phyloP scores from a whole-genome alignment of 2,329 filamentous ascomycete genomes.

The Sporothrix luriei region DNA sequence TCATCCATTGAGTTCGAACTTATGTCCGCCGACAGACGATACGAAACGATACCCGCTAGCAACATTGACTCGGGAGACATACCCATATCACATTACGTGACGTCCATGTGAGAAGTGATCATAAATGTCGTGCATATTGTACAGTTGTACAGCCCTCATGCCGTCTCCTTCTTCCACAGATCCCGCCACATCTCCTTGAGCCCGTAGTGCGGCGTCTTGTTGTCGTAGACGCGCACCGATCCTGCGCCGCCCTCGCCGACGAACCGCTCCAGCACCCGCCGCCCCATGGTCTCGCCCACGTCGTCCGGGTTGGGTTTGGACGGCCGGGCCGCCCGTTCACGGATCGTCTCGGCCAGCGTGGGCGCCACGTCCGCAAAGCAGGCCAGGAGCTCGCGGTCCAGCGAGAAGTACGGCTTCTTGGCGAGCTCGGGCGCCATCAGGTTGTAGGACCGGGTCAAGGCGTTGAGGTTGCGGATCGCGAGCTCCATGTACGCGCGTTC shows the following conservation, averaged over 20 bases:
- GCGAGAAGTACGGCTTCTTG: constrained; percentile 86
- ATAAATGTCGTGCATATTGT: not conserved
- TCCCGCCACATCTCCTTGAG: constrained; percentile 89
- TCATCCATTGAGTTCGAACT: no score
- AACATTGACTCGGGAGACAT: no score
- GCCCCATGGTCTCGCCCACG: constrained; percentile 45
- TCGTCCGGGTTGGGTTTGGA: constrained; percentile 48
- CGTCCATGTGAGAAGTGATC: not conserved
- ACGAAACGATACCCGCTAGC: no score
- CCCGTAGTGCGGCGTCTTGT: constrained; percentile 75
- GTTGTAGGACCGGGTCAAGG: constrained; percentile 83
- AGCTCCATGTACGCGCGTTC: constrained; percentile 76
- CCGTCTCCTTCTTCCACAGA: constrained; percentile 52
- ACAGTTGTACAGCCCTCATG: not conserved
- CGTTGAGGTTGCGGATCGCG: constrained; percentile 76
- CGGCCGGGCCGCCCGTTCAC: constrained; percentile 61
- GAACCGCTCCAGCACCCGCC: constrained; percentile 65
- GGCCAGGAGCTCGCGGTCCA: constrained; percentile 76
- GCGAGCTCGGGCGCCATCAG: constrained; percentile 90
- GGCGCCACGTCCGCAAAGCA: constrained; percentile 90
- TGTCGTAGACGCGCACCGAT: constrained; percentile 70
- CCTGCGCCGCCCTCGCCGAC: constrained; percentile 47
- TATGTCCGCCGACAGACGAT: no score
- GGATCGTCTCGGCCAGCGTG: constrained; percentile 70
- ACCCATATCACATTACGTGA: no score